A percentile compares a stretch with the other conserved stretches of the same genome.
Evolutionary conservation across 805 yeast species (phyloP).

Genomic region (Pichia eremophila): DNA sequence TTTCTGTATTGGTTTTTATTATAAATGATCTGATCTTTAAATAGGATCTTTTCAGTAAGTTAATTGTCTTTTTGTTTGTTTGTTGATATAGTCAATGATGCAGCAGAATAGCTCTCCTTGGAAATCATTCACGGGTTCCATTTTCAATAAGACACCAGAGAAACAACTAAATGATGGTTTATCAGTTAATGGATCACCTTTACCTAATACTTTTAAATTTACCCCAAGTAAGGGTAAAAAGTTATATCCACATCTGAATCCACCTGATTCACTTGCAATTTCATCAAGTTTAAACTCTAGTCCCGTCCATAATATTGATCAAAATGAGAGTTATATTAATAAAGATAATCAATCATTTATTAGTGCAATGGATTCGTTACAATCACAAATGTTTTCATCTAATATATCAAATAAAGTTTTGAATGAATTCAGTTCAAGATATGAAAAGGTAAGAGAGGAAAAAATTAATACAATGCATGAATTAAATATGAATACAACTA

Average conservation of each 20-base stretch:
- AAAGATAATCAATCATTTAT: conserved; percentile 22
- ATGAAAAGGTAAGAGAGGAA: conserved; percentile 28
- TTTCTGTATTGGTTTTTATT: no score
- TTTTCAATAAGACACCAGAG: conserved; percentile 5
- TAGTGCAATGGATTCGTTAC: conserved; percentile 26
- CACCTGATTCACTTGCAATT: conserved; percentile 2
- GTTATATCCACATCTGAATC: conserved; percentile 19
- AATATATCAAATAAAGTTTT: conserved; percentile 36
- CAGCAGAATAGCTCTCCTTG: neutral
- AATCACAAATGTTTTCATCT: conserved; percentile 39
- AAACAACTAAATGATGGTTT: neutral
- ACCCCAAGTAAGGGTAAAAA: conserved; percentile 24
- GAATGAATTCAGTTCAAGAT: conserved; percentile 34
- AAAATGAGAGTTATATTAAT: conserved; percentile 22
- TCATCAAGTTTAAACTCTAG: neutral
- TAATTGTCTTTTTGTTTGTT: no score
- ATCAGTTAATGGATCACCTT: conserved; percentile 13
- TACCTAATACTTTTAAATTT: conserved; percentile 20
- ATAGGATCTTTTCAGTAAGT: no score
- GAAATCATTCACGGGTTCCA: neutral
- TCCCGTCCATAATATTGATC: conserved; percentile 10
- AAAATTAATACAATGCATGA: conserved; percentile 18
- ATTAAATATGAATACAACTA: conserved; percentile 16
- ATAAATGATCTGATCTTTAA: no score
- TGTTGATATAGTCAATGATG: neutral